phyloP scores from a whole-genome alignment of 352 stramenopile species.

The Pythium folliculosum region DNA sequence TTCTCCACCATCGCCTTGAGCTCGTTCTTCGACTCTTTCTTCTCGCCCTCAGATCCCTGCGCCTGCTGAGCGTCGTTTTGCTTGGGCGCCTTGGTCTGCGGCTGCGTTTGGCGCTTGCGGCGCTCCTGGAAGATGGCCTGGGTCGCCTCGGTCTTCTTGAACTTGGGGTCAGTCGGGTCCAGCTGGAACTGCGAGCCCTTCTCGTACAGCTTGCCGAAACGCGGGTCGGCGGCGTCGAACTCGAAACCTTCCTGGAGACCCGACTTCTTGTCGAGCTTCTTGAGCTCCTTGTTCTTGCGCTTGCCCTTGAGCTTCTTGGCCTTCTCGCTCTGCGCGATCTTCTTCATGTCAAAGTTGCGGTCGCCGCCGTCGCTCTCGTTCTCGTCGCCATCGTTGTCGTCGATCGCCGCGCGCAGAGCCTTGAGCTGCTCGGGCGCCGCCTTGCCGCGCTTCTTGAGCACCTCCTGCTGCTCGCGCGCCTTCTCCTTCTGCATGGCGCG shows the following conservation, averaged over 20 bases:
- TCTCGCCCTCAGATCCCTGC: constrained; percentile 7
- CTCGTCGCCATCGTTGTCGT: constrained; percentile 38
- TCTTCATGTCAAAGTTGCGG: constrained; percentile 88
- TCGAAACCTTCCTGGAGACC: constrained; percentile 75
- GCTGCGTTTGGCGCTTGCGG: constrained; percentile 57
- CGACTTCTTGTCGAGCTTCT: constrained; percentile 63
- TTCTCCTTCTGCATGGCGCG: constrained; percentile 58
- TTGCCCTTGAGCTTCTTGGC: constrained; percentile 77
- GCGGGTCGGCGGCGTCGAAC: constrained; percentile 74
- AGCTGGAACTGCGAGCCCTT: constrained; percentile 81
- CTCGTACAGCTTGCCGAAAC: constrained; percentile 75
- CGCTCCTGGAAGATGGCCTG: constrained; percentile 80
- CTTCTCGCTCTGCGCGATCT: constrained; percentile 74
- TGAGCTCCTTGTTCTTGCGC: constrained; percentile 73
- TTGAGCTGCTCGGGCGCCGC: constrained; percentile 44
- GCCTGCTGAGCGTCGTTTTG: neutral
- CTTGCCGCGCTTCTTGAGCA: constrained; percentile 67
- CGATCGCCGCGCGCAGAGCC: constrained; percentile 62
- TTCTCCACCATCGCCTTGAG: constrained; percentile 80
- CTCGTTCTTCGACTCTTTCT: constrained; percentile 39
- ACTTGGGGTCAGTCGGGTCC: constrained; percentile 84
- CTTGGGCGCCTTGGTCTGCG: constrained; percentile 17
- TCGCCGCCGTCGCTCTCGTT: constrained; percentile 42
- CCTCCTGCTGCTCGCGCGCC: constrained; percentile 60
- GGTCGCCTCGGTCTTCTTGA: constrained; percentile 80